Conservation (phyloP, 352 stramenopile genomes). For the Elongisporangium prolatum region DNA sequence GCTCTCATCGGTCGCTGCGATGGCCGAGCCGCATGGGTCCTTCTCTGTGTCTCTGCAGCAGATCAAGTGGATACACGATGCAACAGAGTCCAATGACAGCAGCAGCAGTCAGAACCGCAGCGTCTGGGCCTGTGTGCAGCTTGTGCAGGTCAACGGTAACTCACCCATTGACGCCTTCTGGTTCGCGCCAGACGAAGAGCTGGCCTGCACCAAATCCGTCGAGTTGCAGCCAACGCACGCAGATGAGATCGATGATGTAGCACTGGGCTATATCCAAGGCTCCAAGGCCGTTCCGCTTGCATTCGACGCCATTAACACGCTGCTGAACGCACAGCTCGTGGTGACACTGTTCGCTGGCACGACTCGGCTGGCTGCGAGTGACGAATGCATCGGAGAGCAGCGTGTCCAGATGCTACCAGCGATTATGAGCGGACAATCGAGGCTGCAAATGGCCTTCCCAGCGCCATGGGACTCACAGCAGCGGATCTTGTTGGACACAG, state of each 20-base stretch:
- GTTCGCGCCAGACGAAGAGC: conserved; percentile 49
- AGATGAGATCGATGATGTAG: neutral
- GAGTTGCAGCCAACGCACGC: conserved; percentile 5
- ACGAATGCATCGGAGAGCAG: conserved; percentile 30
- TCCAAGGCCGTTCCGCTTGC: conserved; percentile 35
- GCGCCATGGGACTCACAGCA: conserved; percentile 5
- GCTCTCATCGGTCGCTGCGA: neutral
- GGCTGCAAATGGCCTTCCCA: conserved; percentile 17
- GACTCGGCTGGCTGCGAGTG: conserved; percentile 18
- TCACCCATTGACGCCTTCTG: conserved; percentile 35
- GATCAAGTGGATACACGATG: conserved; percentile 16
- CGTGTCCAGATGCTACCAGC: conserved; percentile 27
- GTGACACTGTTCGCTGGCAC: conserved; percentile 37
- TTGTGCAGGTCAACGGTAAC: conserved; percentile 14
- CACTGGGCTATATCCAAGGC: conserved; percentile 42
- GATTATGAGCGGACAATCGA: conserved; percentile 17
- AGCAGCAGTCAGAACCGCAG: neutral
- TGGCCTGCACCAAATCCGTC: conserved; percentile 38
- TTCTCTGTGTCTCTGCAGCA: conserved; percentile 34
- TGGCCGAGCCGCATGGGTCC: conserved; percentile 14
- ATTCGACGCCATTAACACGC: conserved; percentile 24
- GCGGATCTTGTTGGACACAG: conserved; percentile 29
- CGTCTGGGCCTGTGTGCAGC: conserved; percentile 38
- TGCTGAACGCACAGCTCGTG: conserved; percentile 30
- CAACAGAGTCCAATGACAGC: neutral